A percentile compares a stretch with the other conserved stretches of the same genome.
Conservation (phyloP, 208 protist species). For the Phytomonas sp. region DNA sequence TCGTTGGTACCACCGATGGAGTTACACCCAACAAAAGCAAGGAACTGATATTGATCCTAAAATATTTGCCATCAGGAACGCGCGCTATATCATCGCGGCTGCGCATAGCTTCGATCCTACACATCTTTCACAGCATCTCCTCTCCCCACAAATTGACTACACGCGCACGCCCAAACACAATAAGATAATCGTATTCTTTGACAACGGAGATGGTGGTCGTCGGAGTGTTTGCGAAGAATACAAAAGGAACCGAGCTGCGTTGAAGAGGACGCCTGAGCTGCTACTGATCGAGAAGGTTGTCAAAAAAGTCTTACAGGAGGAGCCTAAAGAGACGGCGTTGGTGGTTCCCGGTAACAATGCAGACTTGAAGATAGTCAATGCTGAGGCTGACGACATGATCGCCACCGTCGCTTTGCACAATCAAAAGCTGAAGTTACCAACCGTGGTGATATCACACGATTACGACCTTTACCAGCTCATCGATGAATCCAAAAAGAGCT, state of each 20-base stretch:
- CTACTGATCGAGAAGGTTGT: conserved; percentile 69
- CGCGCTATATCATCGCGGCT: conserved; percentile 62
- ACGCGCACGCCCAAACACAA: conserved; percentile 81
- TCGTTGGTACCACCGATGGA: conserved; percentile 87
- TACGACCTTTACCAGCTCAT: conserved; percentile 87
- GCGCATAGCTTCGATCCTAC: conserved; percentile 85
- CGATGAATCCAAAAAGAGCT: conserved; percentile 57
- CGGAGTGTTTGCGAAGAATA: conserved; percentile 66
- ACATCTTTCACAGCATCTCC: conserved; percentile 73
- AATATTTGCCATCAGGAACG: conserved; percentile 74
- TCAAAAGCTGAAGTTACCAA: conserved; percentile 64
- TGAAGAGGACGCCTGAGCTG: conserved; percentile 41
- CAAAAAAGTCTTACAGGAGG: conserved; percentile 69
- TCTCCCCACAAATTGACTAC: conserved; percentile 83
- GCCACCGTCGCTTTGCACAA: conserved; percentile 66
- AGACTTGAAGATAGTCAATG: conserved; percentile 55
- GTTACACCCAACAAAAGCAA: conserved; percentile 43
- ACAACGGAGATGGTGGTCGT: conserved; percentile 85
- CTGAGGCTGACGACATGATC: conserved; percentile 90
- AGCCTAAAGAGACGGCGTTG: conserved; percentile 56
- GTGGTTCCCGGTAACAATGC: conserved; percentile 71
- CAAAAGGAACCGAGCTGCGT: conserved; percentile 54
- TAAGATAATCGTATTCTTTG: conserved; percentile 83
- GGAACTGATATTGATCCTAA: conserved; percentile 46
- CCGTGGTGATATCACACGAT: conserved; percentile 84